These are phyloP conservation scores for Pseudozyma tsukubaensis DNA, from an alignment of 1,284 basidiomycete species.

Conservation along the genomic window DNA sequence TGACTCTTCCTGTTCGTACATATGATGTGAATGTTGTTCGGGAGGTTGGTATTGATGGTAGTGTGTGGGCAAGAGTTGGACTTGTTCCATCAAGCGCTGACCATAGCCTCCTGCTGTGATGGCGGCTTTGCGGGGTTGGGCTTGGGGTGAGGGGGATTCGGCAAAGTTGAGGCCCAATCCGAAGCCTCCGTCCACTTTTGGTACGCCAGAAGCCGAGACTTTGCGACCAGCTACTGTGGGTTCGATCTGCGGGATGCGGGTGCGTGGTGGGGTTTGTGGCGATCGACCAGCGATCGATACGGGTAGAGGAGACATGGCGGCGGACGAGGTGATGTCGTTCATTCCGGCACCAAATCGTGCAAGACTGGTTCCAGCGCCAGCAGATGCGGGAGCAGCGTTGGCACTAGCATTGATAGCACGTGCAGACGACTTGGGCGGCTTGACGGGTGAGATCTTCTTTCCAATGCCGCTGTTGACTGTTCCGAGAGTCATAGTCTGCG, in stretches of 20 bases:
- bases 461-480: background rate
- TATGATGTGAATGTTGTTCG: constrained; percentile 1
- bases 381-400: constrained; percentile 1
- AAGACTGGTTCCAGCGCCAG: constrained; percentile 12
- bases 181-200: constrained; percentile 35
- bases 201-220: constrained; percentile 37
- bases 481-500: background rate
- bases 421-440: constrained; percentile 52
- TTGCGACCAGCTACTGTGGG: constrained; percentile 15
- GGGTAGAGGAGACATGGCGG: constrained; percentile 43
- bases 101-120: constrained; percentile 26
- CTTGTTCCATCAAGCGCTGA: constrained; percentile 16
- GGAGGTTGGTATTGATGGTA: constrained; percentile 6
- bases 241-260: constrained; percentile 10
- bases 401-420: too few relatives aligned
- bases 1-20: constrained; percentile 23
- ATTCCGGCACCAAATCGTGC: constrained; percentile 25
- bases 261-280: constrained; percentile 45
- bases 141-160: constrained; percentile 40
- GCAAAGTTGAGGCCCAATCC: constrained; percentile 52
- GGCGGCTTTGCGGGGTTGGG: constrained; percentile 25
- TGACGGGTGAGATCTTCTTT: constrained; percentile 29
- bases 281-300: constrained; percentile 49
- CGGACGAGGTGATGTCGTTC: constrained; percentile 33
- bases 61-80: constrained; percentile 7